Evolutionary conservation across 2,329 filamentous ascomycete genomes (phyloP), one percentile per base, ranked within the genome.

Genomic region (Pleomassaria siparia): DNA sequence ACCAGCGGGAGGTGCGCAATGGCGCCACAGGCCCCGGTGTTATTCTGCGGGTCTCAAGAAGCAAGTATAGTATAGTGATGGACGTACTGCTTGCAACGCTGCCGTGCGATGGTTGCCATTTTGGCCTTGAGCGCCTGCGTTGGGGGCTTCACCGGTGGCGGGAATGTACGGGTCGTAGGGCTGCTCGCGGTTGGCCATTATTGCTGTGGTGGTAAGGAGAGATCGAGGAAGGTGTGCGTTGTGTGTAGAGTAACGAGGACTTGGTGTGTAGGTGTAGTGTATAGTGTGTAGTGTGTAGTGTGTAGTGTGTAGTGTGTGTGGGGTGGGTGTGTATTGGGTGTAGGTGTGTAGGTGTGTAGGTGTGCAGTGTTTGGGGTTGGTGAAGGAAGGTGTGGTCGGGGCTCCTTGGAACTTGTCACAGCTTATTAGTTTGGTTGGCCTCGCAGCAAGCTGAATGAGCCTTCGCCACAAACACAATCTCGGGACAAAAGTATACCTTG

Each of bases 121-220:
- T 58, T 76, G 70, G 53, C 66, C 59, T 71, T 63, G 63, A 50
- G 55, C 63, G 53, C 62, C 81, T 78, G 70, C 81, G 73, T 64
- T 57, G 49, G 49, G 49, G 49, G 59, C 59, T 56, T 62, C 65
- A 73, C 80, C 79, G 73, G 84, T 84, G 70, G 82, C 83, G 68
- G 89, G 89, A 73, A 92, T 91, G 76, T 94, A 95, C 55, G 89
- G 89, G 75, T 95, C 89, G 75, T 95, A 95, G 60, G 89, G 89
- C 63, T 79, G 76, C 66, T 83, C 77, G 60, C 75, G 75, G 66
- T 76, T 77, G 70, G 78, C 77, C 80, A 83, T 83, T 63, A 64
- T 73, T 53, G 55, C 47, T 49, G 44, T 29, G 45, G 42, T 41
- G 48, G 43, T 40, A 28, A 40, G 22, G 29, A 35, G 12, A 33